Base-by-base conservation (phyloP, 768 basidiomycete genomes). In the Rhodotorula toruloides region DNA sequence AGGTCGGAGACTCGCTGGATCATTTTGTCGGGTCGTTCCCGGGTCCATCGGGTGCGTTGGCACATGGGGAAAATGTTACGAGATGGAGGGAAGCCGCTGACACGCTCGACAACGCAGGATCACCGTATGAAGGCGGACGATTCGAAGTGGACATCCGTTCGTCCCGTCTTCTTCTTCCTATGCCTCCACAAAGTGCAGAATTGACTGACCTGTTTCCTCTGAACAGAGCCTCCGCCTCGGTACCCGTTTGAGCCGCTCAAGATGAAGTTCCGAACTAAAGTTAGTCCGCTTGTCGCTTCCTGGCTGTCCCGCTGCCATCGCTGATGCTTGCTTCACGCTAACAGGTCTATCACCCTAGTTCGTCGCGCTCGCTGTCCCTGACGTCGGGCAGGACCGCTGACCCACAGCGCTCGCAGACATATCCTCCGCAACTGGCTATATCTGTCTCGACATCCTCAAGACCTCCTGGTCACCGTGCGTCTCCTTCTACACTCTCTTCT, bases 231-330 rank as follows among this genome's bases (percentile, higher is more conserved):
- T 13, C 68, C 68, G 2, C 34, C 44, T 5, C 32, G 63, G 29
- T 69, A 69, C 77, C 79, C 79, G 2, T 80, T 80, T 61, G 88
- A 91, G 76, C 91, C 94, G 0, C 87, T 93, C 59, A 96, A 97
- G 83, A 96, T 97, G 91, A 93, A 92, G 77, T 97, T 98, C 79
- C 86, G 94, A 67, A 98, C 93, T 43, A 71, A 71, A 50, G 69
- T 65, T 25, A 46, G 44, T 12, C 12, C 50, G 44, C 8, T n/a
- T 7, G 16, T 22, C 17, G 5, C 9, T 32, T 11, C 37, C 34
- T 16, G 27, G 2, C 13, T 25, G 29, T 13, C 22, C 11, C 17
- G 2, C 12, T 19, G 42, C 21, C 39, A 32, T 25, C 0, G 19
- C 36, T 54, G 52, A 43, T 19, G 2, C 16, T 10, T 39, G 5